Base-by-base conservation (phyloP, 1,139 yeast species). In the Yamadazyma atlantica region DNA sequence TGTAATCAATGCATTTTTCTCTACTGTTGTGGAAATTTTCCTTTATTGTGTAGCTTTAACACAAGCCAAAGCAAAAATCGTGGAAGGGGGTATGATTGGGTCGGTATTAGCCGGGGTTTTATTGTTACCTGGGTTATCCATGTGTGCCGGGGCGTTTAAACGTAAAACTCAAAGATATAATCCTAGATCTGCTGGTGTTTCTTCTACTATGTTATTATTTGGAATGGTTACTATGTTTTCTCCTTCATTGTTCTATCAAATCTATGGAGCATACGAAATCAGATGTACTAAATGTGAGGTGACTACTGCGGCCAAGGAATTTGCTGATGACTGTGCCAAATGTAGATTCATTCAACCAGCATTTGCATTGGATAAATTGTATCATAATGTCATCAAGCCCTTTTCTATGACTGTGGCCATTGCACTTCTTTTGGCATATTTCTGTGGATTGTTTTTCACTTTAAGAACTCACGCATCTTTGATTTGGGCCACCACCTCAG, bases 51-150 rank as follows among this genome's bases (percentile, higher is more conserved):
- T 92, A 16, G 98, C 99, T 0, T 68, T 92, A 45, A 72, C 78
- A 40, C 95, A 89, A 57, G 76, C 82, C 2, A 92, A 94, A 56
- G 96, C 96, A 2, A 79, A 82, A 42, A 71, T 92, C 34, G 98
- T 94, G 2, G 98, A 94, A 64, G 99, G 99, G 22, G 85, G 96
- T n/a, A 82, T 92, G 77, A 85, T 92, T 50, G 99, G 99, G 0
- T 86, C 96, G 2, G 83, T 92, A 42, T 62, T 92, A 31, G 98
- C 96, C 35, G 98, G 96, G 44, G 96, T 92, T 1, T 64, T 92
- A 35, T 70, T 92, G 32, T 68, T 92, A 46, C 99, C 98, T 0
- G 98, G 98, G 0, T 67, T 89, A 33, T 88, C 97, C 2, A 92
- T 92, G 98, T 87, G 96, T 61, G 95, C 95, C 22, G 98, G 98